Base-by-base conservation (phyloP, 2,329 filamentous ascomycete genomes). In the Alternaria sp. region DNA sequence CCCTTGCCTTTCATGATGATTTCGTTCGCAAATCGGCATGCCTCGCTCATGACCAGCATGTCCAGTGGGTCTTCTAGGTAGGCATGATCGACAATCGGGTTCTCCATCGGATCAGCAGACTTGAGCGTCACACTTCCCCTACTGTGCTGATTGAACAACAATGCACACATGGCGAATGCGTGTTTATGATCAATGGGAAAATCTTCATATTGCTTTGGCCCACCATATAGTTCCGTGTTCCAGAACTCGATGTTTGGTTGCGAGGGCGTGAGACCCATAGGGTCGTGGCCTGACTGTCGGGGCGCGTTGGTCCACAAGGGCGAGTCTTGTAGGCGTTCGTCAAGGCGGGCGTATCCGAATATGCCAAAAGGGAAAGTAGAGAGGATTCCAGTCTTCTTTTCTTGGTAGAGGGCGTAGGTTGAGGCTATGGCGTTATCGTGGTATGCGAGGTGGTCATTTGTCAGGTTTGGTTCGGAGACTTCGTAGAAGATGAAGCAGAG, bases 201-300 rank as follows among this genome's bases (percentile, higher is more conserved):
- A 38, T 87, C 76, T 20, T 80, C 77, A 61, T 82, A 88, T 60
- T 88, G 85, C 63, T 86, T 87, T 0, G 87, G 86, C 0, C 86
- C 86, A 4, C 86, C 86, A 64, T 88, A 88, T 67, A 85, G 85
- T 69, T 89, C 87, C 0, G 87, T 88, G 32, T 82, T 86, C 76
- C 88, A 89, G 74, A 88, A 85, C 67, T 89, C 88, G 49, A 88
- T 72, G 66, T 89, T 87, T 0, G 88, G 86, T 68, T 90, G 88
- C 6, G 75, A 73, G 0, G 80, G 75, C 0, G 83, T 83, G 16
- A 89, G 77, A 18, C 85, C 86, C 87, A 90, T 89, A 0, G 88
- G 86, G 65, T 90, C 88, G 5, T 87, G 84, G 24, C 70, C 72
- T 3, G 48, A 38, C 36, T 77, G 54, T 6, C 83, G 79, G 0